Percentiles rank a stretch among this genome's conserved stretches.
phyloP scores from a whole-genome alignment of 495 filamentous ascomycete species.

The Xylaria palmicola region DNA sequence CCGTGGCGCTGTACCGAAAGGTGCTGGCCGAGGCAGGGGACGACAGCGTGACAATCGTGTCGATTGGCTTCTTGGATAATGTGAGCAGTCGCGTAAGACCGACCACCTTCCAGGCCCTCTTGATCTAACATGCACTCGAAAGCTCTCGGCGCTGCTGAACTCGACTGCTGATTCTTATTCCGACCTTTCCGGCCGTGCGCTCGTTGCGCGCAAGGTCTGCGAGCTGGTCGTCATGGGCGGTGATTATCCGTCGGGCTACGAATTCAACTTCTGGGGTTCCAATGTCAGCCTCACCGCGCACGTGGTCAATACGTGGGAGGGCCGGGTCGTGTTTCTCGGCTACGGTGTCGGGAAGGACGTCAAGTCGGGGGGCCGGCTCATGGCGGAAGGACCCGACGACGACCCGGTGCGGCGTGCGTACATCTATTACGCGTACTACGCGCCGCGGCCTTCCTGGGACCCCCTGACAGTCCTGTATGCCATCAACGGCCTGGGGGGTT shows the following conservation, averaged over 20 bases:
- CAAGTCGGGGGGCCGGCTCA: slow-evolving; percentile 35
- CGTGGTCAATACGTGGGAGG: slow-evolving; percentile 43
- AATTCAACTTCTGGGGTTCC: slow-evolving; percentile 44
- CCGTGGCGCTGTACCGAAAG: slow-evolving; percentile 44
- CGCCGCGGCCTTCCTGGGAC: slow-evolving; percentile 39
- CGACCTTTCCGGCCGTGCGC: slow-evolving; percentile 31
- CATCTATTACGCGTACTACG: slow-evolving; percentile 35
- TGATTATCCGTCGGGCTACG: slow-evolving; percentile 39
- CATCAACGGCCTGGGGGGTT: slow-evolving; percentile 35
- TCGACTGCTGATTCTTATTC: slow-evolving; percentile 38
- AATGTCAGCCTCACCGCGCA: slow-evolving; percentile 33
- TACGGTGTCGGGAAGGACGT: slow-evolving; percentile 36
- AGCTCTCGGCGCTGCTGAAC: slow-evolving; percentile 41
- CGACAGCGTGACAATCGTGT: slow-evolving; percentile 42
- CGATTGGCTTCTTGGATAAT: slow-evolving; percentile 45
- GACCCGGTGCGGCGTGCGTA: slow-evolving; percentile 46
- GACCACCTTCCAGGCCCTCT: not conserved
- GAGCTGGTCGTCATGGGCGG: slow-evolving; percentile 52
- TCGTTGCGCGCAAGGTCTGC: slow-evolving; percentile 40
- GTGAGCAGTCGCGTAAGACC: slow-evolving; percentile 6
- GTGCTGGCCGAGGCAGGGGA: slow-evolving; percentile 33
- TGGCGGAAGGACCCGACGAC: slow-evolving; percentile 24
- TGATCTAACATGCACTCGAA: not conserved
- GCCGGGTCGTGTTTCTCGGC: slow-evolving; percentile 36
- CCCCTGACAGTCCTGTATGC: slow-evolving; percentile 46